phyloP scores from a whole-genome alignment of 1,284 basidiomycete genomes.

The Ceratobasidium sp. region DNA sequence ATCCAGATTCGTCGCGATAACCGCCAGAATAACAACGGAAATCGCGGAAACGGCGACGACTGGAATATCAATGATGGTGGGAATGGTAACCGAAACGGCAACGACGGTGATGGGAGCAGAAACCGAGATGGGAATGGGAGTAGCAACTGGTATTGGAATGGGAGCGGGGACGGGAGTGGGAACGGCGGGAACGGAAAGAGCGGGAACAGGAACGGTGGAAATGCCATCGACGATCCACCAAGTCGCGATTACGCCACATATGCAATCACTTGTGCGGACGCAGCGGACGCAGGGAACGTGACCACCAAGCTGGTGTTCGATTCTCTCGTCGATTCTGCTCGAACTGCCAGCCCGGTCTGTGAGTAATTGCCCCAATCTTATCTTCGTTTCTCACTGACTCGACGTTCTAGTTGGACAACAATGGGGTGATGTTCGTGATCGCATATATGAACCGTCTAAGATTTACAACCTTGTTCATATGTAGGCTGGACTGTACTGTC shows the following conservation, averaged over 20 bases:
- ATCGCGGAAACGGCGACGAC: not conserved
- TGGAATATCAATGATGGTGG: not conserved
- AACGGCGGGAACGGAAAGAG: too few relatives aligned
- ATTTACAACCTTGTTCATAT: not conserved
- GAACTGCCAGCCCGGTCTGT: conserved; percentile 8
- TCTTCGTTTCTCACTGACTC: too few relatives aligned
- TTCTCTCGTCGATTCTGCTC: not conserved
- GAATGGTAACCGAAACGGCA: not conserved
- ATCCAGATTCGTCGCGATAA: not conserved
- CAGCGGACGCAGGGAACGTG: not conserved
- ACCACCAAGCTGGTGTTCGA: conserved; percentile 44
- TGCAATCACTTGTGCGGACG: conserved; percentile 39
- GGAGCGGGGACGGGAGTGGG: too few relatives aligned
- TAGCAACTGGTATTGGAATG: too few relatives aligned
- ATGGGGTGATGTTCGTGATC: not conserved
- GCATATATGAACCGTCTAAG: too few relatives aligned
- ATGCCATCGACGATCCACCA: not conserved
- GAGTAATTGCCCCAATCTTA: conserved; percentile 4
- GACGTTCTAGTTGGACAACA: not conserved
- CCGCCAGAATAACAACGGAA: not conserved
- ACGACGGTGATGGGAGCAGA: not conserved
- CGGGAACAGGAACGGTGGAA: not conserved
- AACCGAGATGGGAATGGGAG: too few relatives aligned
- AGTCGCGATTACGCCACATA: not conserved
- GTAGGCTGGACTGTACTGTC: too few relatives aligned